These are phyloP conservation scores for Actinomortierella ambigua DNA, from an alignment of 371 early-diverging fungal species.

Conservation along the genomic window DNA sequence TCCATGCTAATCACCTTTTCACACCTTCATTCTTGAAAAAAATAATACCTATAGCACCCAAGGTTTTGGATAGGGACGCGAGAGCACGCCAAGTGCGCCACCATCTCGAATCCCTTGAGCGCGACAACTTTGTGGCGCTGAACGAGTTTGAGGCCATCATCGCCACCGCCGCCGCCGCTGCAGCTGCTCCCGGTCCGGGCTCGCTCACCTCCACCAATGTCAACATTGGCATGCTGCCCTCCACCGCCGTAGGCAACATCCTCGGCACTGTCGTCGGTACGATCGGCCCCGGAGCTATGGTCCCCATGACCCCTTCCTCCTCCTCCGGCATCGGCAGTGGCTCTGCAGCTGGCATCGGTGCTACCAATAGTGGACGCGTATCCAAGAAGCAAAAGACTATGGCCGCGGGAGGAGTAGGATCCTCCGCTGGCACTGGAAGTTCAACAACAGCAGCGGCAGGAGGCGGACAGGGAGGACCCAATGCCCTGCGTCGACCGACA, in stretches of 20 bases:
- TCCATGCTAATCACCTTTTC: too few relatives aligned
- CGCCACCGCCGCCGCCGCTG: constrained; percentile 52
- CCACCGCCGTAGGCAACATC: constrained; percentile 24
- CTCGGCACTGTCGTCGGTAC: constrained; percentile 39
- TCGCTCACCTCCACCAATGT: constrained; percentile 37
- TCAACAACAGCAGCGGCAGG: background rate
- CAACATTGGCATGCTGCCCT: constrained; percentile 1
- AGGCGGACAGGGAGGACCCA: too few relatives aligned
- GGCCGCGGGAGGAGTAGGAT: too few relatives aligned
- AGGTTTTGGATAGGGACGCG: constrained; percentile 31
- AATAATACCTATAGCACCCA: constrained; percentile 11
- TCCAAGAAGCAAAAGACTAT: background rate
- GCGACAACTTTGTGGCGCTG: constrained; percentile 65
- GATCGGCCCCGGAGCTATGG: constrained; percentile 30
- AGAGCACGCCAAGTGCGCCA: constrained; percentile 53
- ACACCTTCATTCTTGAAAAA: too few relatives aligned
- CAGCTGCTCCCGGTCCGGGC: constrained; percentile 35
- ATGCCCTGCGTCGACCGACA: background rate
- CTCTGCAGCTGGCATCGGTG: background rate
- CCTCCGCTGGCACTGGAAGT: background rate
- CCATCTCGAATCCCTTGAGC: constrained; percentile 67
- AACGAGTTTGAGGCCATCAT: constrained; percentile 64
- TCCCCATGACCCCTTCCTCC: constrained; percentile 1
- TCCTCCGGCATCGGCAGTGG: background rate
- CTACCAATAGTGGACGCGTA: background rate